phyloP scores from a whole-genome alignment of 1,284 basidiomycete species.

The Puccinia hordei region DNA sequence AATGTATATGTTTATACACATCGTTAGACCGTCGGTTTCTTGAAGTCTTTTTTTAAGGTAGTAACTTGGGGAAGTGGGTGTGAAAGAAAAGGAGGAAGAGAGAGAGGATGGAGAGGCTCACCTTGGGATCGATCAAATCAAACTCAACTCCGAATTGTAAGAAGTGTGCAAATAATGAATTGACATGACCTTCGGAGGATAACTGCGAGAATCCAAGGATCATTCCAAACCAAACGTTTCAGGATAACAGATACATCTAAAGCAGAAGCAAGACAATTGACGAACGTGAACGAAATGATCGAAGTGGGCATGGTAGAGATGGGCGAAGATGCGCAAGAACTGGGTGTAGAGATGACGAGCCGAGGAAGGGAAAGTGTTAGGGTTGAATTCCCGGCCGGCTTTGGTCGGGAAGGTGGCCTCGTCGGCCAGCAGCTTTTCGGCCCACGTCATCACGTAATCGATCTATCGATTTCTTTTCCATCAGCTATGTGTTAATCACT shows the following conservation, averaged over 20 bases:
- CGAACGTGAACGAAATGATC: conserved; percentile 49
- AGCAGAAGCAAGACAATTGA: background rate
- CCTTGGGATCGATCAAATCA: conserved; percentile 49
- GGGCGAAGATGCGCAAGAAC: conserved; percentile 50
- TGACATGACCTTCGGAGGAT: conserved; percentile 47
- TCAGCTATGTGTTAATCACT: too few species aligned
- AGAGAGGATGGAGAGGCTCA: too few species aligned
- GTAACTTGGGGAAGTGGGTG: background rate
- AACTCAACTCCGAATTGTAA: conserved; percentile 50
- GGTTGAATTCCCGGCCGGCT: conserved; percentile 66
- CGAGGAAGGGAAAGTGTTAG: conserved; percentile 45
- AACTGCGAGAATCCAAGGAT: background rate
- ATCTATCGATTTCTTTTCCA: conserved; percentile 63
- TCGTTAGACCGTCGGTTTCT: background rate
- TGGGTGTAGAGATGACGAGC: conserved; percentile 47
- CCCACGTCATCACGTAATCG: conserved; percentile 98
- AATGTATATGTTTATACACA: too few species aligned
- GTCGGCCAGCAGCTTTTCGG: conserved; percentile 89
- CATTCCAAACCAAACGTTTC: background rate
- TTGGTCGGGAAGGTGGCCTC: conserved; percentile 93
- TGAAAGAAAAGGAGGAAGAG: background rate
- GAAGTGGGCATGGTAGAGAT: conserved; percentile 50
- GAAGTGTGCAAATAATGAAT: conserved; percentile 50
- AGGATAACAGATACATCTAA: background rate
- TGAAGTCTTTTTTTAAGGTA: background rate